Evolutionary conservation across 768 basidiomycete genomes (phyloP).

Genomic region (Hydnum rufescens): DNA sequence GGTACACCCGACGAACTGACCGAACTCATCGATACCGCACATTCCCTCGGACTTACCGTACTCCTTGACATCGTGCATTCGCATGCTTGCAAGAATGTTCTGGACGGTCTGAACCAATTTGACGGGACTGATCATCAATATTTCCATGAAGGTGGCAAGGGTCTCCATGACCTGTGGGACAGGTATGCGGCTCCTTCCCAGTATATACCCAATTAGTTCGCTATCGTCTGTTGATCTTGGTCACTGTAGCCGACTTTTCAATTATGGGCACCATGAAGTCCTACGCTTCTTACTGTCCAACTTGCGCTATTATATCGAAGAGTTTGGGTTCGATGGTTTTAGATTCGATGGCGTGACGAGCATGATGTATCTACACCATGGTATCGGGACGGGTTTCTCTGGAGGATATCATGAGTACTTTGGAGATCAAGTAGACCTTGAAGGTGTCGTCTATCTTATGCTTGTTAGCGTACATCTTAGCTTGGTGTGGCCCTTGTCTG

Average conservation of each 20-base stretch:
- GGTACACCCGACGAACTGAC: conserved; percentile 91
- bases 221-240: not conserved
- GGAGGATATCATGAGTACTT: conserved; percentile 99
- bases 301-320: conserved; percentile 85
- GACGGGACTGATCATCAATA: conserved; percentile 96
- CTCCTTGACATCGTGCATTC: conserved; percentile 95
- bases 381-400: conserved; percentile 93
- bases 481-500: not conserved
- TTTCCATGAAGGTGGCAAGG: conserved; percentile 86
- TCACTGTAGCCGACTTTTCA: conserved; percentile 55
- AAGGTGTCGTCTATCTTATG: conserved; percentile 92
- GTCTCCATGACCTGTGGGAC: conserved; percentile 93
- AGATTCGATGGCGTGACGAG: conserved; percentile 97
- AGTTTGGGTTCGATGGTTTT: conserved; percentile 93
- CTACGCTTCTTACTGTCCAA: conserved; percentile 89
- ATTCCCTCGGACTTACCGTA: conserved; percentile 79
- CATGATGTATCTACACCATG: conserved; percentile 99
- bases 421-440: conserved; percentile 62
- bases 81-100: conserved; percentile 93
- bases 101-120: conserved; percentile 88
- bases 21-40: conserved; percentile 87
- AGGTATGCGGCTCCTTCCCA: conserved; percentile 18
- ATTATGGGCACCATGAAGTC: conserved; percentile 90
- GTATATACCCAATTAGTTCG: not conserved
- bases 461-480: conserved; percentile 35